phyloP scores from a whole-genome alignment of 768 basidiomycete species.

The Lyophyllum semitale region DNA sequence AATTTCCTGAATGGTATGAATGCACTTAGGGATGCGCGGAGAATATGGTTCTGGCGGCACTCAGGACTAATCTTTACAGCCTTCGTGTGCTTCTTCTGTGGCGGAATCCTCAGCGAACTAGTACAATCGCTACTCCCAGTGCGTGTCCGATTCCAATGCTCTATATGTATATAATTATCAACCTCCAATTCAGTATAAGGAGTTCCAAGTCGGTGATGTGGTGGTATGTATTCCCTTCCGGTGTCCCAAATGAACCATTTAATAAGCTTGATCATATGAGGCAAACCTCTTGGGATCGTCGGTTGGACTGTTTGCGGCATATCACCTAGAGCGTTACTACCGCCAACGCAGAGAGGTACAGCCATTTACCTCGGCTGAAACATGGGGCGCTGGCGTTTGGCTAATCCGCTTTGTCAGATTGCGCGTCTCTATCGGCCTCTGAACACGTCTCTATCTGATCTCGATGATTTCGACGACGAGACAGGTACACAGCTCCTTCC shows the following conservation, averaged over 20 bases:
- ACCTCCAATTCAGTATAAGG: constrained; percentile 51
- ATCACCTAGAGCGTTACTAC: constrained; percentile 73
- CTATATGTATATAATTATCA: background rate
- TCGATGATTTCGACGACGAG: constrained; percentile 51
- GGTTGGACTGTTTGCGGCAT: constrained; percentile 66
- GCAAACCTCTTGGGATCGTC: constrained; percentile 79
- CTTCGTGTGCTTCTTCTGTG: constrained; percentile 75
- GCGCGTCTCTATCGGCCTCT: constrained; percentile 78
- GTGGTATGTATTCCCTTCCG: constrained; percentile 42
- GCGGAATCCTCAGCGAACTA: constrained; percentile 79
- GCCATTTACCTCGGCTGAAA: background rate
- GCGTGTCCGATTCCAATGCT: constrained; percentile 20
- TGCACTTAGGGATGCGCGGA: constrained; percentile 60
- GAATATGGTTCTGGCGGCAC: constrained; percentile 88
- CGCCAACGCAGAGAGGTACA: constrained; percentile 76
- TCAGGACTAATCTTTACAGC: constrained; percentile 67
- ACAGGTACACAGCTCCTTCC: constrained; percentile 62
- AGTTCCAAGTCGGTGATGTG: constrained; percentile 74
- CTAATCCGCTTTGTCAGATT: constrained; percentile 46
- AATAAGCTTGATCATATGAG: constrained; percentile 33
- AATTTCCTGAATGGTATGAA: background rate
- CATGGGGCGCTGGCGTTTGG: background rate
- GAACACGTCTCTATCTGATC: constrained; percentile 50
- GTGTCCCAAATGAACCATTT: background rate
- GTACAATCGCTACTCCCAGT: constrained; percentile 80